Evolutionary conservation across 768 basidiomycete genomes (phyloP).

Genomic region (Boletales sp.): DNA sequence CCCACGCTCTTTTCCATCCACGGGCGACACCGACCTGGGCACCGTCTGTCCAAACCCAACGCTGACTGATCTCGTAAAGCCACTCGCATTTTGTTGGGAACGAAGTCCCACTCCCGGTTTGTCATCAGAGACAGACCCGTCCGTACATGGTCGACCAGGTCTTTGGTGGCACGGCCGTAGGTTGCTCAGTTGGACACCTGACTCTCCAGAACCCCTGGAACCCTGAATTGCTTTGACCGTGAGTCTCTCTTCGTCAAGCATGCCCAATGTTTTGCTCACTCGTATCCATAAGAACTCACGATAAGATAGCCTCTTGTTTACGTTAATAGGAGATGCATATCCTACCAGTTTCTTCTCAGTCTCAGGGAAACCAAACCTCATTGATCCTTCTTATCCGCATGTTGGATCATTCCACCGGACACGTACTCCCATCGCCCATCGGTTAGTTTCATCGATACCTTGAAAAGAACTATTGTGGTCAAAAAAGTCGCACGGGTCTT

Average conservation of each 20-base stretch:
- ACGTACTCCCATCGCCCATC: background rate
- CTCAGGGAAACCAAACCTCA: background rate
- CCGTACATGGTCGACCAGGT: slow-evolving; percentile 31
- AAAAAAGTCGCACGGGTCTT: background rate
- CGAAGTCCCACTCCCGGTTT: slow-evolving; percentile 1
- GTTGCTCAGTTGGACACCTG: slow-evolving; percentile 19
- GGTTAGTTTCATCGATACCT: background rate
- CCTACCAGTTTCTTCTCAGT: background rate
- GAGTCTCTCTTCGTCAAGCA: background rate
- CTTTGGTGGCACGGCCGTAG: slow-evolving; percentile 37
- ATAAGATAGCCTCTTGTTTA: background rate
- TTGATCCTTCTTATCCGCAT: background rate
- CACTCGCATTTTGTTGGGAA: slow-evolving; percentile 24
- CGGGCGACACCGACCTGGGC: background rate
- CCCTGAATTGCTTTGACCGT: background rate
- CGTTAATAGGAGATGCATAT: too few species aligned
- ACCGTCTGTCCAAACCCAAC: slow-evolving; percentile 23
- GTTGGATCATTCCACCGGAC: background rate
- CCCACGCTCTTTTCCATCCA: slow-evolving; percentile 37
- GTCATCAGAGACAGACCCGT: background rate
- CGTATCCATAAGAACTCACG: background rate
- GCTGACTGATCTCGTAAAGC: slow-evolving; percentile 15
- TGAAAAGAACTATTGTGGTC: background rate
- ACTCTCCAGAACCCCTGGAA: background rate
- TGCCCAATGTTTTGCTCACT: background rate